These are phyloP conservation scores for Tephrocybe sp. DNA, from an alignment of 768 basidiomycete species.

Conservation along the genomic window DNA sequence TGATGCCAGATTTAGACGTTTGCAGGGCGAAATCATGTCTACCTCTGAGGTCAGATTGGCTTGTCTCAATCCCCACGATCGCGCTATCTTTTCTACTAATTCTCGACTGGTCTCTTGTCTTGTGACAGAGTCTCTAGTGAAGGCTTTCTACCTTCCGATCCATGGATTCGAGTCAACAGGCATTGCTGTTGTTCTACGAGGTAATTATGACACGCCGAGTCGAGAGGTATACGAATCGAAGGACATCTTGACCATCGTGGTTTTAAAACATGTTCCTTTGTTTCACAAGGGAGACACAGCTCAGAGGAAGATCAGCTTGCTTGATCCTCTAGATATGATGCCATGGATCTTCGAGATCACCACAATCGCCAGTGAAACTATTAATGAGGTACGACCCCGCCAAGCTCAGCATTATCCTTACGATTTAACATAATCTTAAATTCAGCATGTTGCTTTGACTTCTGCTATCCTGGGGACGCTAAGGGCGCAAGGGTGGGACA, in stretches of 20 bases:
- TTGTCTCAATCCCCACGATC: constrained; percentile 31
- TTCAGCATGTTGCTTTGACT: constrained; percentile 28
- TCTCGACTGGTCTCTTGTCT: constrained; percentile 55
- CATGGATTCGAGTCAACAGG: constrained; percentile 32
- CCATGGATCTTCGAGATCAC: constrained; percentile 36
- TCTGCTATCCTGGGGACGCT: constrained; percentile 24
- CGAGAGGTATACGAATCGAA: constrained; percentile 22
- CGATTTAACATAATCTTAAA: not conserved
- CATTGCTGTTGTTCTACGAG: constrained; percentile 37
- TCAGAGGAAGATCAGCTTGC: constrained; percentile 40
- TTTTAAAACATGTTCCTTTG: constrained; percentile 44
- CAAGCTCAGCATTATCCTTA: not conserved
- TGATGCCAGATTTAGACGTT: no score
- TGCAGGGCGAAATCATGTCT: constrained; percentile 19
- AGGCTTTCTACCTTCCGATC: constrained; percentile 45
- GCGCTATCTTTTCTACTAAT: constrained; percentile 45
- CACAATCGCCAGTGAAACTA: not conserved
- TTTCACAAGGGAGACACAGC: constrained; percentile 34
- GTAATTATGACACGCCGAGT: constrained; percentile 19
- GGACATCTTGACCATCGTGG: constrained; percentile 46
- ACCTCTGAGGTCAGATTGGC: constrained; percentile 24
- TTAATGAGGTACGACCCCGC: constrained; percentile 10
- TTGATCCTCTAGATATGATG: constrained; percentile 56
- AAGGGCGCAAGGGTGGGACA: constrained; percentile 23
- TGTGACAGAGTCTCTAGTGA: constrained; percentile 52